Evolutionary conservation across 2,329 filamentous ascomycete species (phyloP), one percentile per base, ranked within the genome.

Genomic region (Pyrenophora graminea): DNA sequence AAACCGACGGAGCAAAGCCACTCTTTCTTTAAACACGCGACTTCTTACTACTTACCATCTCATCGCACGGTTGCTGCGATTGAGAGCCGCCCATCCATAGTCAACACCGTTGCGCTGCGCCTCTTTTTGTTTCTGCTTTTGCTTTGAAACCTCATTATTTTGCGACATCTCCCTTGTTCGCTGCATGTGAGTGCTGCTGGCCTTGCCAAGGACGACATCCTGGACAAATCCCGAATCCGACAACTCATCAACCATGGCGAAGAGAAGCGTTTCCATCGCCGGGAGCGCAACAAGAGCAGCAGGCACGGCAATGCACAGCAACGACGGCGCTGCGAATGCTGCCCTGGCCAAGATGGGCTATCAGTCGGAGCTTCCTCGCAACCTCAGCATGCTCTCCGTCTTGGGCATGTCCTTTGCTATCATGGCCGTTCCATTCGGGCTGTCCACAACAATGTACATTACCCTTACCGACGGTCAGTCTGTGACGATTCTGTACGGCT

Each of bases 321-420:
- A 56, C 21, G 58, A 82, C 61, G 56, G 76, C 65, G 69, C 66
- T 51, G 84, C 84, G 53, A 82, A 87, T 67, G 82, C 81, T 55
- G 81, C 82, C 45, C 77, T 87, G 63, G 84, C 81, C 53, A 80
- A 79, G 59, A 84, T 89, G 84, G 86, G 86, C 45, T 89, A 89
- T 77, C 82, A 82, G 72, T 78, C 80, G 45, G 86, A 89, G 67
- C 68, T 90, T 37, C 85, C 86, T 13, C 79, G 86, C 53, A 85
- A 83, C 59, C 69, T 89, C 56, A 85, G 82, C 67, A 89, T 89
- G 85, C 71, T 89, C 63, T 86, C 83, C 64, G 83, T 90, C 23
- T 76, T 90, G 38, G 87, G 87, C 43, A 64, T 86, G 73, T 88
- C 85, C 38, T 90, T 90, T 66, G 87, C 86, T 44, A 89, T 90